A percentile compares a stretch with the other conserved stretches of the same genome.
phyloP scores from a whole-genome alignment of 2,329 filamentous ascomycete genomes.

The Albifimbria verrucaria region DNA sequence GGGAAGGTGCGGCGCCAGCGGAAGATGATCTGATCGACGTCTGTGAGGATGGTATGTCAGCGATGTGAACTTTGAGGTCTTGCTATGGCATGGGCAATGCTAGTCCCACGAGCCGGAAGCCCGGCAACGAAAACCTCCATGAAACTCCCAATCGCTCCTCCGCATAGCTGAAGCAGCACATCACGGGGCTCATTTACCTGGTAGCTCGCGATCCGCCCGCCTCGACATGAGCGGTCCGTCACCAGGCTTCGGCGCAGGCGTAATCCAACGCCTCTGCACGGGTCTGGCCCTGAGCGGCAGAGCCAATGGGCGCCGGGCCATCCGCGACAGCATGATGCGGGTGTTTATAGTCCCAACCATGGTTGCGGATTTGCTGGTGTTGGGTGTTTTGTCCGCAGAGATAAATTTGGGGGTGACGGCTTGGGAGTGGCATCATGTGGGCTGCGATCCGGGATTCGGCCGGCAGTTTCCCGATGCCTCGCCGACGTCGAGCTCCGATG shows the following conservation, averaged over 20 bases:
- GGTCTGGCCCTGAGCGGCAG: slow-evolving; percentile 17
- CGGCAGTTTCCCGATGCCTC: not conserved
- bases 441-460: not conserved
- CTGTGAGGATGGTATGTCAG: too few species aligned
- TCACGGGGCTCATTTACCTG: slow-evolving; percentile 40
- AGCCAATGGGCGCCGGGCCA: slow-evolving; percentile 20
- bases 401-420: not conserved
- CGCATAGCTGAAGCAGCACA: too few species aligned
- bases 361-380: slow-evolving; percentile 12
- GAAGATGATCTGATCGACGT: slow-evolving; percentile 42
- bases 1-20: slow-evolving; percentile 73
- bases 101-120: too few species aligned
- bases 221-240: slow-evolving; percentile 64
- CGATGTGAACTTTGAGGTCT: too few species aligned
- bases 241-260: slow-evolving; percentile 55
- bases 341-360: too few species aligned
- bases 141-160: too few species aligned
- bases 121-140: too few species aligned
- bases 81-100: not conserved
- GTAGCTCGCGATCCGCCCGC: slow-evolving; percentile 62
- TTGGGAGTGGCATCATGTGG: not conserved
- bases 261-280: slow-evolving; percentile 43
- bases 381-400: too few species aligned
- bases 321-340: slow-evolving; percentile 20
- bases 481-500: not conserved